Conservation (phyloP, 2,329 filamentous ascomycete species). For the Truncatella angustata region DNA sequence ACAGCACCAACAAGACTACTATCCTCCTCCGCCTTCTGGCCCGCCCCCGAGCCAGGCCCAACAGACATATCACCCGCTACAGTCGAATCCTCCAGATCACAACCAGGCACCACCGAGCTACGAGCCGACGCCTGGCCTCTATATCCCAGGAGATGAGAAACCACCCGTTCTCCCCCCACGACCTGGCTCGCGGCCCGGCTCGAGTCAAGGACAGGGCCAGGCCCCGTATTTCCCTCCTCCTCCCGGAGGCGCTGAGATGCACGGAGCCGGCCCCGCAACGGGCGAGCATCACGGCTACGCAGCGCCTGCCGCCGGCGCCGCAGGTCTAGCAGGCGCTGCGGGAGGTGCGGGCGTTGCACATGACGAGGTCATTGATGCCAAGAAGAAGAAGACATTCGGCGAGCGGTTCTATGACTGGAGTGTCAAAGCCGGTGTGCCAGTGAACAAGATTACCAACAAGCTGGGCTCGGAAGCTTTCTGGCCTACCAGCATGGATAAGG, state of each 20-base stretch:
- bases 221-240: constrained; percentile 11
- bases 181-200: constrained; percentile 7
- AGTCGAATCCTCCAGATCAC: constrained; percentile 12
- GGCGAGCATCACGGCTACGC: neutral
- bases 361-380: constrained; percentile 17
- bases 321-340: neutral
- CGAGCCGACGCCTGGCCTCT: neutral
- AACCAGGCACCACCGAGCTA: constrained; percentile 8
- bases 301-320: neutral
- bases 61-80: constrained; percentile 11
- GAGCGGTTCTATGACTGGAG: constrained; percentile 32
- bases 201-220: constrained; percentile 8
- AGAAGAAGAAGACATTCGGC: constrained; percentile 15
- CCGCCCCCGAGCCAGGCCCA: constrained; percentile 5
- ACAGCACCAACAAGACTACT: neutral
- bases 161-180: constrained; percentile 8
- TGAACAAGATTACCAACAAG: constrained; percentile 80
- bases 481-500: constrained; percentile 81
- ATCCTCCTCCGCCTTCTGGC: constrained; percentile 10
- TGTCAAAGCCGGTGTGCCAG: constrained; percentile 61
- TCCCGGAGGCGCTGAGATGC: neutral
- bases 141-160: constrained; percentile 10
- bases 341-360: constrained; percentile 14
- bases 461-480: constrained; percentile 83
- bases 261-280: neutral